Percentiles rank a stretch among this genome's conserved stretches.
phyloP scores from a whole-genome alignment of 768 basidiomycete species.

The Rubroboletus pulcherrimus region DNA sequence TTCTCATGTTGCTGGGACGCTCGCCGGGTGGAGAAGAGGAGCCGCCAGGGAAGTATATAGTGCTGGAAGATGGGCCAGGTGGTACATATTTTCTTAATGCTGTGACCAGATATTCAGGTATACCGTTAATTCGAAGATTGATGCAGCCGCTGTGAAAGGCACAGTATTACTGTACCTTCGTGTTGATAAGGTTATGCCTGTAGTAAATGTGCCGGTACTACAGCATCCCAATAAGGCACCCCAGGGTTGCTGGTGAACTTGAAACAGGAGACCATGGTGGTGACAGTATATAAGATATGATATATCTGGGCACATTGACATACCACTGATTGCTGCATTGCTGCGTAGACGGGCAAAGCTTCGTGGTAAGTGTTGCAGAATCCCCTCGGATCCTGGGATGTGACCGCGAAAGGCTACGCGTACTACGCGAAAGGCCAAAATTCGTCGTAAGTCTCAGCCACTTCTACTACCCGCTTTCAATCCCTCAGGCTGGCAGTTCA shows the following conservation, averaged over 20 bases:
- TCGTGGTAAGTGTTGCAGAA: neutral
- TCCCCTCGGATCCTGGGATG: no score
- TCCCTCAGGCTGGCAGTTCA: neutral
- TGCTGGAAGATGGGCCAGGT: no score
- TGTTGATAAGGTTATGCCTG: neutral
- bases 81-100: no score
- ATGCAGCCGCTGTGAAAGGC: no score
- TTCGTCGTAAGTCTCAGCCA: neutral
- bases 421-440: neutral
- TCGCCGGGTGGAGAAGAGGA: no score
- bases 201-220: neutral
- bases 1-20: no score
- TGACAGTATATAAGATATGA: neutral
- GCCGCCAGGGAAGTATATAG: no score
- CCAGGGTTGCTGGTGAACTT: neutral
- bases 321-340: neutral
- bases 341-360: neutral
- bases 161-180: no score
- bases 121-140: no score
- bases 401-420: no score
- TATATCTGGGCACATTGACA: neutral
- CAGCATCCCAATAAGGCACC: neutral
- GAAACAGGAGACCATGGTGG: neutral
- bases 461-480: neutral
- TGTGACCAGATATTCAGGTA: no score